These are phyloP conservation scores for Aureobasidium melanogenum DNA, from an alignment of 2,329 filamentous ascomycete genomes.

Conservation along the genomic window DNA sequence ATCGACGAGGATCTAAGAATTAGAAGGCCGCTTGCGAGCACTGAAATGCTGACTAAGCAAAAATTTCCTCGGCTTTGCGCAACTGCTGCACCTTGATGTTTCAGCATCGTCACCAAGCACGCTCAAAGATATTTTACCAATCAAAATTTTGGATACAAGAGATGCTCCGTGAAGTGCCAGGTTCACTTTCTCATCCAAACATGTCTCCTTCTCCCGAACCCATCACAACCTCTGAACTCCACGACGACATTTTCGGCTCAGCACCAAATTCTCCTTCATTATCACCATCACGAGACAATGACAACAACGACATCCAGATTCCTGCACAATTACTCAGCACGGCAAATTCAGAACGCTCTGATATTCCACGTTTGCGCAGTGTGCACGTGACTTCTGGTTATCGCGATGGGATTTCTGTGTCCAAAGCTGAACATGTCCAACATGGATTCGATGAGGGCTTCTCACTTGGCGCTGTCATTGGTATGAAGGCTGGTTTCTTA, in stretches of 20 bases:
- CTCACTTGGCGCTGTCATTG: constrained; percentile 71
- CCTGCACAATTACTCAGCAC: constrained; percentile 22
- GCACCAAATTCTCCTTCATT: constrained; percentile 29
- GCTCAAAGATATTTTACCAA: too few species aligned
- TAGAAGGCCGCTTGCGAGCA: too few species aligned
- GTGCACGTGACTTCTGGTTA: constrained; percentile 82
- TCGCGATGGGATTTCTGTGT: constrained; percentile 70
- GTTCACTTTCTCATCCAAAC: not conserved
- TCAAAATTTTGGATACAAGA: not conserved
- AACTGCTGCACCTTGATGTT: not conserved
- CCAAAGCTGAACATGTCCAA: constrained; percentile 72
- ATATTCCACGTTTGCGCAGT: constrained; percentile 64
- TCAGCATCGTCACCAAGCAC: not conserved
- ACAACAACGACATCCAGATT: not conserved
- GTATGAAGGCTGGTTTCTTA: constrained; percentile 62
- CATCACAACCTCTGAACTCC: constrained; percentile 17
- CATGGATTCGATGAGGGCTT: constrained; percentile 88
- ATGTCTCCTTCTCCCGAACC: not conserved
- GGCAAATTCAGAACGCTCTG: constrained; percentile 44
- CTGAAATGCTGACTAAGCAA: not conserved
- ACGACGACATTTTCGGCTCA: constrained; percentile 41
- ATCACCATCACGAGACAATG: not conserved
- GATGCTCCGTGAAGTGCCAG: constrained; percentile 24
- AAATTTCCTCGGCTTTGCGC: not conserved
- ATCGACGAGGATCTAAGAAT: not conserved